These are phyloP conservation scores for Echinochloa phyllopogon DNA, from an alignment of 176 grass and related monocot species.

Conservation along the genomic window DNA sequence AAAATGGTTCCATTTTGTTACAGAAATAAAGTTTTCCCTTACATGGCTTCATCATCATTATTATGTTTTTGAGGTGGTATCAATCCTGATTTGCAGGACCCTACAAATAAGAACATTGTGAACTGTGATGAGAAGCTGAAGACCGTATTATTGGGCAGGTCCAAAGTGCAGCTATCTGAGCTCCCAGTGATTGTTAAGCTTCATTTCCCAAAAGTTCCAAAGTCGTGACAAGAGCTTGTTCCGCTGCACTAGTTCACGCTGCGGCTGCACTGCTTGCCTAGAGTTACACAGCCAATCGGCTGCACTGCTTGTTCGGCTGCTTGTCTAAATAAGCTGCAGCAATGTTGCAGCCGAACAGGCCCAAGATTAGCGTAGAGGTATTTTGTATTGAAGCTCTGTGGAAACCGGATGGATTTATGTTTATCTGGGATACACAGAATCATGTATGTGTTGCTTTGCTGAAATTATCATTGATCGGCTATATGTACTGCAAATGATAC, in stretches of 20 bases:
- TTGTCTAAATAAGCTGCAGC: too few species aligned
- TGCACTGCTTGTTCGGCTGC: too few species aligned
- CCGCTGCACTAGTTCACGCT: too few species aligned
- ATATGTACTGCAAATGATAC: not conserved
- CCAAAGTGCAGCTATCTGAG: conserved; percentile 78
- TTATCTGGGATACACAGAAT: not conserved
- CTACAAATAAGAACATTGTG: conserved; percentile 74
- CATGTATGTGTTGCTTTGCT: not conserved
- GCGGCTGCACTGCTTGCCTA: too few species aligned
- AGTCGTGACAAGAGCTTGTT: conserved; percentile 39
- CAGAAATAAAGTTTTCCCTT: not conserved
- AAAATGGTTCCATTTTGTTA: not conserved
- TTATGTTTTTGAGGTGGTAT: not conserved
- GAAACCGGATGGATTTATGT: conserved; percentile 13
- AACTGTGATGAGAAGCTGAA: conserved; percentile 96
- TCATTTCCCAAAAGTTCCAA: conserved; percentile 81
- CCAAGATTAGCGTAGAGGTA: conserved; percentile 43
- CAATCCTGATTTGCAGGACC: conserved; percentile 67
- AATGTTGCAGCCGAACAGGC: too few species aligned
- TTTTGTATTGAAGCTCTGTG: conserved; percentile 6
- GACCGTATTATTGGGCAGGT: conserved; percentile 66
- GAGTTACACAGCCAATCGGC: too few species aligned
- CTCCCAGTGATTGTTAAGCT: conserved; percentile 62
- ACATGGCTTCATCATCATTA: not conserved
- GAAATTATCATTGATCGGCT: not conserved